phyloP scores from a whole-genome alignment of 2,329 filamentous ascomycete species.

The Alternaria brassicae region DNA sequence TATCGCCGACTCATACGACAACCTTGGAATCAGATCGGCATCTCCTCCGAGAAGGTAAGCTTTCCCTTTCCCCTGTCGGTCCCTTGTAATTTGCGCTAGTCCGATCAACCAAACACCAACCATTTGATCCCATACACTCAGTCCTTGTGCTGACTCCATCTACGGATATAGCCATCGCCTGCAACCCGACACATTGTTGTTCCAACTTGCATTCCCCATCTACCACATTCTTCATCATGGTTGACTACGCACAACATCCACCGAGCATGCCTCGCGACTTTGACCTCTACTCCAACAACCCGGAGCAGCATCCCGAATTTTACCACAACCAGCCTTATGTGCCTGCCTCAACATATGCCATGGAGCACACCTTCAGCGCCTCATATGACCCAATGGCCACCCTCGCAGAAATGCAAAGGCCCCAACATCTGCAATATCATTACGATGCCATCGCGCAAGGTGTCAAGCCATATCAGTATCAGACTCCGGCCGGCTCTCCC shows the following conservation, averaged over 20 bases:
- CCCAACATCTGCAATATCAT: constrained; percentile 48
- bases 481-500: constrained; percentile 53
- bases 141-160: constrained; percentile 41
- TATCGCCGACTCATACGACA: constrained; percentile 43
- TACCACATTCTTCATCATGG: constrained; percentile 38
- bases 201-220: constrained; percentile 10
- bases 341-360: constrained; percentile 36
- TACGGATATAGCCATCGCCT: constrained; percentile 25
- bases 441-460: constrained; percentile 47
- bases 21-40: constrained; percentile 32
- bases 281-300: constrained; percentile 46
- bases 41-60: constrained; percentile 42
- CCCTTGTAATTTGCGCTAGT: constrained; percentile 31
- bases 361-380: constrained; percentile 49
- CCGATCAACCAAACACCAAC: constrained; percentile 28
- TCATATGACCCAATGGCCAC: constrained; percentile 46
- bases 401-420: constrained; percentile 40
- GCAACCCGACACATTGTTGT: constrained; percentile 22
- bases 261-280: constrained; percentile 48
- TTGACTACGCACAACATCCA: constrained; percentile 45
- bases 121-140: constrained; percentile 18
- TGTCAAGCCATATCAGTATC: constrained; percentile 48
- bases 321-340: constrained; percentile 40
- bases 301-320: constrained; percentile 44
- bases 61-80: constrained; percentile 42